These are phyloP conservation scores for Gymnopus androsaceus DNA, from an alignment of 1,284 basidiomycete species.

Conservation along the genomic window DNA sequence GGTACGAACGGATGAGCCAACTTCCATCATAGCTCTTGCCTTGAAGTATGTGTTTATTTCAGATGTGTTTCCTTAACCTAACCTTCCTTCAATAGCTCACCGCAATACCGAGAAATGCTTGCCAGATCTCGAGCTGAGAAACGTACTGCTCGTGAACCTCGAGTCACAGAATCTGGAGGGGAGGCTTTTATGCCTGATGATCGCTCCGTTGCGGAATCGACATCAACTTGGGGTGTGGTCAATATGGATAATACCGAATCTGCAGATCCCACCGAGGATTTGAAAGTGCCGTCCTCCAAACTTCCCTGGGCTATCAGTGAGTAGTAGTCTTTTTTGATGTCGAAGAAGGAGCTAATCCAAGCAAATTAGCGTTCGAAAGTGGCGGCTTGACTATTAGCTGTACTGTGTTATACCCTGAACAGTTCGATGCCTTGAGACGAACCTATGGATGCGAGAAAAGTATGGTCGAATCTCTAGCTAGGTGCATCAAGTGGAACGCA, in stretches of 20 bases:
- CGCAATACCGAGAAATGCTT: constrained; percentile 86
- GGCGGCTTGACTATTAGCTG: constrained; percentile 94
- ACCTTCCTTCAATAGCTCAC: constrained; percentile 58
- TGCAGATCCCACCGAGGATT: constrained; percentile 74
- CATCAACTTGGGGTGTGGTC: constrained; percentile 86
- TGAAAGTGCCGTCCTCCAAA: constrained; percentile 75
- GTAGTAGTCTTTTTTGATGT: constrained; percentile 29
- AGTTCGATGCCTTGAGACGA: constrained; percentile 92
- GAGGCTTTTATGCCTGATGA: constrained; percentile 89
- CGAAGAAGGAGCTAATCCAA: not conserved
- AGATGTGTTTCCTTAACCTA: constrained; percentile 8
- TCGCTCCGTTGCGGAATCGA: constrained; percentile 74
- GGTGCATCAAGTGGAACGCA: constrained; percentile 96
- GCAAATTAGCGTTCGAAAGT: constrained; percentile 76
- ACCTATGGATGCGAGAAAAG: constrained; percentile 93
- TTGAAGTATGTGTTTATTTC: constrained; percentile 62
- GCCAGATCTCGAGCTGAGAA: constrained; percentile 74
- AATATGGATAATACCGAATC: constrained; percentile 68
- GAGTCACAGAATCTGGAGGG: constrained; percentile 60
- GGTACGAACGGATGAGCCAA: constrained; percentile 96
- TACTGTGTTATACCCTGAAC: constrained; percentile 94
- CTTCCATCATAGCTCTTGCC: constrained; percentile 95
- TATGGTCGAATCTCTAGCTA: constrained; percentile 90
- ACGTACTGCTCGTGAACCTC: constrained; percentile 65
- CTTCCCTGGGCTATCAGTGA: constrained; percentile 81